Conservation (phyloP, 805 yeast genomes). For the Hanseniaspora thailandica region DNA sequence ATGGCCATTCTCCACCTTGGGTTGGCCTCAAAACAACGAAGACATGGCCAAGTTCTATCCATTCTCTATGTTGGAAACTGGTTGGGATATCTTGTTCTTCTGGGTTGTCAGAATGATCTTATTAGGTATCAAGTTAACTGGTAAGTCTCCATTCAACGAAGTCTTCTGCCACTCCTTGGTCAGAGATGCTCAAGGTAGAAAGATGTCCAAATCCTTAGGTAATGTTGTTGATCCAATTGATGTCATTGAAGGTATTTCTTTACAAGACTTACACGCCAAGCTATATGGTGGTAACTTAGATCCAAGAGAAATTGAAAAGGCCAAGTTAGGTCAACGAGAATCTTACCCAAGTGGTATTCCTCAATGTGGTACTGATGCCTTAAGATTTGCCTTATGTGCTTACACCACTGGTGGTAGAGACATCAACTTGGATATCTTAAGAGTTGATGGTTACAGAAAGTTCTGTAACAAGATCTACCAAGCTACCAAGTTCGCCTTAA, state of each 20-base stretch:
- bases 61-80: constrained; percentile 90
- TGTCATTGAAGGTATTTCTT: constrained; percentile 77
- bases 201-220: constrained; percentile 96
- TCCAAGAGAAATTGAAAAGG: constrained; percentile 75
- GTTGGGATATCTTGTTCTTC: constrained; percentile 98
- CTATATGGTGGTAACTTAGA: constrained; percentile 74
- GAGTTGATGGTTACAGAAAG: constrained; percentile 98
- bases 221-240: constrained; percentile 93
- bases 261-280: constrained; percentile 69
- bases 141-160: constrained; percentile 83
- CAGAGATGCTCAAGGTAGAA: constrained; percentile 98
- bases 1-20: constrained; percentile 95
- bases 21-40: constrained; percentile 76
- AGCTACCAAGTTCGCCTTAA: constrained; percentile 91
- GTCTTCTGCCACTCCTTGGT: constrained; percentile 97
- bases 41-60: constrained; percentile 78
- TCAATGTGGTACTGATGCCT: constrained; percentile 98
- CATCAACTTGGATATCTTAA: constrained; percentile 84
- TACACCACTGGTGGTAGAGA: constrained; percentile 98
- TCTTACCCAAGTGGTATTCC: constrained; percentile 96
- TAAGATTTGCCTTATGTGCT: constrained; percentile 95
- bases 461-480: constrained; percentile 99
- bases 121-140: constrained; percentile 81
- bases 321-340: constrained; percentile 73
- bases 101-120: constrained; percentile 97